Base-by-base conservation (phyloP, 345 rosid species). In the Euphorbia lathyris region DNA sequence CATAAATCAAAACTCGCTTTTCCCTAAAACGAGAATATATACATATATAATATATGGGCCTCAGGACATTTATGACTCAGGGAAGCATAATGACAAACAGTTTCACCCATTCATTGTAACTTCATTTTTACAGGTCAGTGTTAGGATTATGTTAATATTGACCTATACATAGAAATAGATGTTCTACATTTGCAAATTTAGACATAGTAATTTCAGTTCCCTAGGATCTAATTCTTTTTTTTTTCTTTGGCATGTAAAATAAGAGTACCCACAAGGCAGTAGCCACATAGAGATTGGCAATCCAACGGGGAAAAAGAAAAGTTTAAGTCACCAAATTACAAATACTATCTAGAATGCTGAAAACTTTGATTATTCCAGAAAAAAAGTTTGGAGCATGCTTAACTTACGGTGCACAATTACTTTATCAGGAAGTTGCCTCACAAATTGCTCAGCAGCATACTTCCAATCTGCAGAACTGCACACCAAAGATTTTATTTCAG, bases 381-480 rank as follows among this genome's bases (percentile, higher is more conserved):
- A 47, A 5, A 12, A 34, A 36, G 13, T n/a, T n/a, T n/a, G 9
- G 53, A 34, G 7, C 12, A 26, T 14, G 68, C 51, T 27, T 53
- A 58, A 93, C 98, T 83, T 77, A 93, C 96, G 79, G 77, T 90
- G 98, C 53, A 90, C 93, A 56, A 90, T 82, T 72, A 93, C 86
- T 85, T 82, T 89, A 63, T 88, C 90, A 25, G 98, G 96, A 76
- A 86, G 83, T 83, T 83, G 89, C 79, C 83, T 88, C 77, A 87
- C 91, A 72, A 93, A 90, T 83, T 93, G 93, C 71, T 84, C 85
- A 27, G 97, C 96, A 76, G 96, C 97, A 74, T 81, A 93, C 79
- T 82, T 87, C 98, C 97, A 93, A 77, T 93, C 97, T 77, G 86
- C 85, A 72, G 96, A 85, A 82, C 96, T 93, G 77, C 48, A 71